phyloP scores from a whole-genome alignment of 2,329 filamentous ascomycete species.

The Colletotrichum kahawae region DNA sequence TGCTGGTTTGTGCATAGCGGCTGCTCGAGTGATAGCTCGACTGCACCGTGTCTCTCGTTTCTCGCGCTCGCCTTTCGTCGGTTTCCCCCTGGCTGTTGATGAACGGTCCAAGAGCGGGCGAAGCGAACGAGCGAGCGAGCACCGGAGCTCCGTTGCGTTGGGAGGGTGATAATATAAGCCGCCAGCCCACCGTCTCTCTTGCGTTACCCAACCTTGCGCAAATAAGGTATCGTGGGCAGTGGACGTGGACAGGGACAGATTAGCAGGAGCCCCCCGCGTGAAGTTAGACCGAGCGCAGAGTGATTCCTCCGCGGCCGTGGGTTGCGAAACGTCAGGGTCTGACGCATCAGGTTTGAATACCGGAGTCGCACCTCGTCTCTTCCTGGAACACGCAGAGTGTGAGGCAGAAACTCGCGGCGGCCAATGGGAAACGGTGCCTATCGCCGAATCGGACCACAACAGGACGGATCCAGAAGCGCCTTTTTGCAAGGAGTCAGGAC shows the following conservation, averaged over 20 bases:
- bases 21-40: not conserved
- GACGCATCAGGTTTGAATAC: constrained; percentile 22
- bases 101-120: constrained; percentile 2
- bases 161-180: constrained; percentile 2
- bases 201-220: not conserved
- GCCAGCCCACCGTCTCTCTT: not conserved
- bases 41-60: not conserved
- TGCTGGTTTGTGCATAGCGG: constrained; percentile 7
- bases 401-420: constrained; percentile 16
- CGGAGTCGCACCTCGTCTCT: constrained; percentile 23
- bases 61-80: not conserved
- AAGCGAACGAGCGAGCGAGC: constrained; percentile 7
- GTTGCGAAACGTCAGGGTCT: constrained; percentile 22
- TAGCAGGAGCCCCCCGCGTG: constrained; percentile 13
- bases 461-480: constrained; percentile 20
- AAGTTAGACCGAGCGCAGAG: constrained; percentile 18
- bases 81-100: not conserved
- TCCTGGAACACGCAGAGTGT: constrained; percentile 24
- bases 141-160: constrained; percentile 20
- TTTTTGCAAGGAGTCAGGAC: constrained; percentile 14
- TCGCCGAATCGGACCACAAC: constrained; percentile 25
- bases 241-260: not conserved
- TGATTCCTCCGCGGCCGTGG: constrained; percentile 17
- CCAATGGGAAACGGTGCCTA: constrained; percentile 21
- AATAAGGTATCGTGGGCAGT: not conserved